These are phyloP conservation scores for Hordeum pubiflorum DNA, from an alignment of 202 grass and related monocot genomes.

Conservation along the genomic window DNA sequence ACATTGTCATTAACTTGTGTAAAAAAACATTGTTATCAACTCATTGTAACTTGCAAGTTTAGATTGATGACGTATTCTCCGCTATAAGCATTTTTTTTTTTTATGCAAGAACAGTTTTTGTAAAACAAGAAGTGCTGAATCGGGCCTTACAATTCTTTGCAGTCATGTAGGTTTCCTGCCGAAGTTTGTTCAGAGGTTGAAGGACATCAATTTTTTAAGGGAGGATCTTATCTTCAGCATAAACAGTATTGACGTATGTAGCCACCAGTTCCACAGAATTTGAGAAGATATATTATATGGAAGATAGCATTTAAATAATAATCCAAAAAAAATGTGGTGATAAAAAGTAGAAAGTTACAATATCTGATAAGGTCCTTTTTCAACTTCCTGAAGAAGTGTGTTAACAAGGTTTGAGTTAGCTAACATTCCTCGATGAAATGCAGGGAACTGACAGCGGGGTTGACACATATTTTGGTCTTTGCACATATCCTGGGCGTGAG, in stretches of 20 bases:
- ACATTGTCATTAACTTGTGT: background rate
- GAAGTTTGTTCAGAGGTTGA: slow-evolving; percentile 71
- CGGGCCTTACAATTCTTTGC: background rate
- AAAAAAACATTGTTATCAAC: background rate
- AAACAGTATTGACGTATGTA: slow-evolving; percentile 77
- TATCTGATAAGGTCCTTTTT: background rate
- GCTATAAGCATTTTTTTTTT: background rate
- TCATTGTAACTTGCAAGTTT: background rate
- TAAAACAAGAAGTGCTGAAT: background rate
- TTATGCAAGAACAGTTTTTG: no score
- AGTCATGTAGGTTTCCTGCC: slow-evolving; percentile 79
- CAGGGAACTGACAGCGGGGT: slow-evolving; percentile 82
- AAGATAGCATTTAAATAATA: background rate
- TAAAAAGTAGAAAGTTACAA: background rate
- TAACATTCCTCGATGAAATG: slow-evolving; percentile 17
- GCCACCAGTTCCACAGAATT: background rate
- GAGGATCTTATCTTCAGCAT: slow-evolving; percentile 95
- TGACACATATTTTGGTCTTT: slow-evolving; percentile 98
- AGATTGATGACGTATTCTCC: background rate
- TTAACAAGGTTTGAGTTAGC: background rate
- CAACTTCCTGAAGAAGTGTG: background rate
- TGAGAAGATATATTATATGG: background rate
- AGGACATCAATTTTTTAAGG: slow-evolving; percentile 80
- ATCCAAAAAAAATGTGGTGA: background rate
- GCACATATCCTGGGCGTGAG: slow-evolving; percentile 76